Percentiles rank a stretch among this genome's conserved stretches.
Conservation (phyloP, 1,284 basidiomycete genomes). For the Chiua sp. region DNA sequence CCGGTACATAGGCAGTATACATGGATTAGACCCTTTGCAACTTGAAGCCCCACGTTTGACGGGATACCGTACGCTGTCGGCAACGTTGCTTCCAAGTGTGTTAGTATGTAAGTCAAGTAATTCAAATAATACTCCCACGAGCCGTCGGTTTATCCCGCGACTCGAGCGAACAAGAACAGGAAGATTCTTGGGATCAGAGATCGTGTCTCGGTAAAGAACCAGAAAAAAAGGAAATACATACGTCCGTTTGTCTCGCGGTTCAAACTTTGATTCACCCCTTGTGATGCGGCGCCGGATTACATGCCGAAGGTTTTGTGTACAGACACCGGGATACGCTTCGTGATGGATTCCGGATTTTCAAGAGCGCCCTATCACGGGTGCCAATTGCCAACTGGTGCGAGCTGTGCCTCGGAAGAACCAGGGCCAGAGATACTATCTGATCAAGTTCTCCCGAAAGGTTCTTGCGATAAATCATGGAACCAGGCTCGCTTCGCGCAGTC, state of each 20-base stretch:
- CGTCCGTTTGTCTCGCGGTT: constrained; percentile 4
- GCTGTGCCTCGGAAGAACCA: constrained; percentile 10
- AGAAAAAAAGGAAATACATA: background rate
- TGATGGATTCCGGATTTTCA: constrained; percentile 1
- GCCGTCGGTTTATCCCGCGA: constrained; percentile 22
- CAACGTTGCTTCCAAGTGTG: constrained; percentile 5
- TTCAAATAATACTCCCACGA: constrained; percentile 8
- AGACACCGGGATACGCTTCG: constrained; percentile 22
- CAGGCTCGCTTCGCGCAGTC: constrained; percentile 20
- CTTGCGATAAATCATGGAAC: constrained; percentile 20
- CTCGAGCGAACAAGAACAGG: constrained; percentile 16
- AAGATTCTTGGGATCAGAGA: constrained; percentile 7
- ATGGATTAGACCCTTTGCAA: background rate
- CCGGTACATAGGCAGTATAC: background rate
- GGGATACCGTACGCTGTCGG: constrained; percentile 17
- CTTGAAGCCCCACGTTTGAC: constrained; percentile 1
- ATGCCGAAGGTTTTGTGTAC: constrained; percentile 7
- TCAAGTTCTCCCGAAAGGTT: constrained; percentile 16
- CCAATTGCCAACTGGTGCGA: background rate
- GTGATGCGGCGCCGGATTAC: constrained; percentile 3
- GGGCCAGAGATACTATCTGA: constrained; percentile 1
- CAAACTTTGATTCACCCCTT: constrained; percentile 29
- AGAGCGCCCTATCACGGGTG: too few relatives aligned
- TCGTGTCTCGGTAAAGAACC: constrained; percentile 21
- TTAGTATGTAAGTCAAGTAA: constrained; percentile 11